phyloP scores from a whole-genome alignment of 768 basidiomycete species.

The Mycena belliarum region DNA sequence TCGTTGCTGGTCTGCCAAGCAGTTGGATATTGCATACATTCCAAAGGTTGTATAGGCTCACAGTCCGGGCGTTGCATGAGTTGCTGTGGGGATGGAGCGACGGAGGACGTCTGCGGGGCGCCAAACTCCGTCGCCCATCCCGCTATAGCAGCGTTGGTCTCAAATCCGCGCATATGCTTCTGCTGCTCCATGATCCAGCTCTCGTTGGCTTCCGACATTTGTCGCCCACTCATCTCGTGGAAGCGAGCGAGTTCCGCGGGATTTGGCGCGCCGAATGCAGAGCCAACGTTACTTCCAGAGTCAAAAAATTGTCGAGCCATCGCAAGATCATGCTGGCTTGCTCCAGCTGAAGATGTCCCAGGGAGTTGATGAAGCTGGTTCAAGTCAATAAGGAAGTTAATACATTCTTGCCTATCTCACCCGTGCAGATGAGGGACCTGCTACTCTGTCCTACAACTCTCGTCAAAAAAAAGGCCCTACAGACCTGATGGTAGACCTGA shows the following conservation, averaged over 20 bases:
- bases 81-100: slow-evolving; percentile 33
- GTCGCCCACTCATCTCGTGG: slow-evolving; percentile 21
- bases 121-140: slow-evolving; percentile 64
- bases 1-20: slow-evolving; percentile 40
- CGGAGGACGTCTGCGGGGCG: slow-evolving; percentile 26
- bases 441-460: slow-evolving; percentile 64
- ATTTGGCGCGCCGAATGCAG: slow-evolving; percentile 25
- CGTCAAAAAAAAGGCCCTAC: background rate
- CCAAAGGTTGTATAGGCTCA: slow-evolving; percentile 27
- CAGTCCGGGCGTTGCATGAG: slow-evolving; percentile 38
- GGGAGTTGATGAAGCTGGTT: slow-evolving; percentile 76
- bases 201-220: slow-evolving; percentile 43
- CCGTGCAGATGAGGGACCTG: slow-evolving; percentile 70
- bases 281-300: slow-evolving; percentile 33
- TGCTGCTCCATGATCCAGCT: slow-evolving; percentile 58
- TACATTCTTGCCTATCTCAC: slow-evolving; percentile 37
- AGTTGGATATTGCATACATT: background rate
- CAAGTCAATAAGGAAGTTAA: background rate
- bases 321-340: slow-evolving; percentile 66
- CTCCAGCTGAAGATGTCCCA: slow-evolving; percentile 46
- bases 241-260: slow-evolving; percentile 26
- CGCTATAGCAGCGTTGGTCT: slow-evolving; percentile 32
- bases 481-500: slow-evolving; percentile 32
- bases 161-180: slow-evolving; percentile 39
- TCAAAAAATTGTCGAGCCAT: slow-evolving; percentile 84